Percentiles rank a stretch among this genome's conserved stretches.
phyloP scores from a whole-genome alignment of 805 yeast genomes.

The Schizosaccharomyces osmophilus region DNA sequence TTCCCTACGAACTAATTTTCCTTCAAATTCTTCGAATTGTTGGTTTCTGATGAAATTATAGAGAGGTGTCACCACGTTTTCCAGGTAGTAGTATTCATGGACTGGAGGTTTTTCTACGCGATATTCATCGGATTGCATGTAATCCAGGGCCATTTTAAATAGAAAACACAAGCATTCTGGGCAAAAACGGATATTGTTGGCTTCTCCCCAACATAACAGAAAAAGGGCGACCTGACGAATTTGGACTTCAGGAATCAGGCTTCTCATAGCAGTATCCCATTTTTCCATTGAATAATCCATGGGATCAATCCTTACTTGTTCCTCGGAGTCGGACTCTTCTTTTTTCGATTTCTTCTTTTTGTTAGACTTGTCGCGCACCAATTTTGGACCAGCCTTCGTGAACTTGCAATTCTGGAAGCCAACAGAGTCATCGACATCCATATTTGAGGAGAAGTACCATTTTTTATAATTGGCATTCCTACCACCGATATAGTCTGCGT shows the following conservation, averaged over 20 bases:
- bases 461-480: slow-evolving; percentile 62
- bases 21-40: slow-evolving; percentile 32
- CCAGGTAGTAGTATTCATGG: slow-evolving; percentile 49
- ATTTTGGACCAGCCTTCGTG: slow-evolving; percentile 18
- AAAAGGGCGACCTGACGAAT: slow-evolving; percentile 40
- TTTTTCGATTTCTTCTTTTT: slow-evolving; percentile 11
- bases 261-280: slow-evolving; percentile 47
- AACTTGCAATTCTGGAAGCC: slow-evolving; percentile 33
- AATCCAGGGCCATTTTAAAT: slow-evolving; percentile 83
- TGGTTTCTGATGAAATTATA: slow-evolving; percentile 46
- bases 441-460: slow-evolving; percentile 77
- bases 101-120: slow-evolving; percentile 19
- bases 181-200: slow-evolving; percentile 72
- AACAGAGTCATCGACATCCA: slow-evolving; percentile 47
- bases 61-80: slow-evolving; percentile 78
- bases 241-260: slow-evolving; percentile 28
- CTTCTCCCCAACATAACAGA: slow-evolving; percentile 52
- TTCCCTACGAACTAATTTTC: slow-evolving; percentile 34
- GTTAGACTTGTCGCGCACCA: slow-evolving; percentile 13
- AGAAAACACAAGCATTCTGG: slow-evolving; percentile 77
- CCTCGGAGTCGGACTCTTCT: slow-evolving; percentile 13
- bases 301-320: slow-evolving; percentile 15
- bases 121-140: slow-evolving; percentile 68
- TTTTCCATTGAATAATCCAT: slow-evolving; percentile 58
- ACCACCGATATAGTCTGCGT: slow-evolving; percentile 84